Base-by-base conservation (phyloP, 106 monocot genomes). In the Platanthera zijinensis region DNA sequence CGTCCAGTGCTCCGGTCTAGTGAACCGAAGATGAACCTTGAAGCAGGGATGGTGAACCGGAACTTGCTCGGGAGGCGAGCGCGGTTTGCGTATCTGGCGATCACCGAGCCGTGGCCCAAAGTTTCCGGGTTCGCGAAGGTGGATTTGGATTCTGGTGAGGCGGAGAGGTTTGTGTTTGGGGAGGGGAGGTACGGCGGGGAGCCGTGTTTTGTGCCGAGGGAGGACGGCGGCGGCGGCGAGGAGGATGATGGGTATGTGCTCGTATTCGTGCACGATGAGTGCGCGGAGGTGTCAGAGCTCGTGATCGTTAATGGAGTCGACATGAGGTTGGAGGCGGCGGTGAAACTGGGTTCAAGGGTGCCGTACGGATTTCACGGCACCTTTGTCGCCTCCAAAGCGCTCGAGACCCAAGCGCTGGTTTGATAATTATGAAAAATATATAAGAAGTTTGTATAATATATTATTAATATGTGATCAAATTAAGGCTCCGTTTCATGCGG, bases 351-450 rank as follows among this genome's bases (percentile, higher is more conserved):
- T 51, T 88, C 88, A 0, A 86, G 95, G 19, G 90, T 95, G 1
- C 95, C 95, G 6, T 95, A 92, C 66, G 95, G 95, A 0, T 95
- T 95, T 80, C 95, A 95, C 73, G 95, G 95, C 11, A 95, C 95
- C 0, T 95, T 95, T 80, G 80, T 95, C 76, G 77, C 75, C 56
- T 67, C 78, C 10, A 53, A 77, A 54, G 88, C 92, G 12, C 63
- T 95, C 64, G 73, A 81, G 46, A 10, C 84, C 3, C 94, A 91
- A 82, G 86, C 87, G 39, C 39, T 39, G 39, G 39, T 39, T 3
- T 39, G 39, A 39, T 2, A 1, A 39, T 39, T 39, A 1, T 39
- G 39, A 39, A 39, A 39, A 39, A 39, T 39, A 39, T 39, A 39
- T 0, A 39, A 39, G 39, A 39, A 39, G 39, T 39, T 39, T 39